Evolutionary conservation across 2,329 filamentous ascomycete species (phyloP).

Genomic region (Cladophialophora psammophila): DNA sequence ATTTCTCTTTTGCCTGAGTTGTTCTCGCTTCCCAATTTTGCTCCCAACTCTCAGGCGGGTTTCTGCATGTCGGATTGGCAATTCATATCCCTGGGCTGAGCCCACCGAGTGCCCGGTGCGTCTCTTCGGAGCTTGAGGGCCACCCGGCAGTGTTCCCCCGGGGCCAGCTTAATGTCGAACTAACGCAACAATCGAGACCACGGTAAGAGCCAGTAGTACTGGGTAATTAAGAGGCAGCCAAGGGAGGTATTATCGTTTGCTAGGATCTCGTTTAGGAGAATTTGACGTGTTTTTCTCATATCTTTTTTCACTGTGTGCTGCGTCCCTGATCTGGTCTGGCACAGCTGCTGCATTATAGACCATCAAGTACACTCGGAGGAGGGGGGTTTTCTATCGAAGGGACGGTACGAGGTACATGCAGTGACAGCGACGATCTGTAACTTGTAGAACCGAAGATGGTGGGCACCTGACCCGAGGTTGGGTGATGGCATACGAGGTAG

Average conservation of each 20-base stretch:
- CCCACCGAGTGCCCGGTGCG: conserved; percentile 11
- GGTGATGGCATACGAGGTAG: not conserved
- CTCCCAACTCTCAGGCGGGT: conserved; percentile 9
- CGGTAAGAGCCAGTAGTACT: conserved; percentile 11
- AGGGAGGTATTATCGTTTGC: conserved; percentile 5
- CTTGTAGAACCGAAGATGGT: conserved; percentile 2
- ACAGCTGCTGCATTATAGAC: not conserved
- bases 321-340: not conserved
- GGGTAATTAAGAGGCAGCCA: not conserved
- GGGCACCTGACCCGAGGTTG: conserved; percentile 10
- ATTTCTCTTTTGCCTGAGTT: conserved; percentile 21
- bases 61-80: conserved; percentile 19
- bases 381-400: not conserved
- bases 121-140: conserved; percentile 13
- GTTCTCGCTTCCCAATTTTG: conserved; percentile 22
- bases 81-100: conserved; percentile 6
- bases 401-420: not conserved
- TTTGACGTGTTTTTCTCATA: not conserved
- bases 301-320: conserved; percentile 1
- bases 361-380: not conserved
- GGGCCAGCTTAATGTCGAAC: not conserved
- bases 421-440: conserved; percentile 15
- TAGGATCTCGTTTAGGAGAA: conserved; percentile 4
- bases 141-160: conserved; percentile 18
- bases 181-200: conserved; percentile 5